Evolutionary conservation across 2,329 filamentous ascomycete species (phyloP).

Genomic region (Fusarium poae): DNA sequence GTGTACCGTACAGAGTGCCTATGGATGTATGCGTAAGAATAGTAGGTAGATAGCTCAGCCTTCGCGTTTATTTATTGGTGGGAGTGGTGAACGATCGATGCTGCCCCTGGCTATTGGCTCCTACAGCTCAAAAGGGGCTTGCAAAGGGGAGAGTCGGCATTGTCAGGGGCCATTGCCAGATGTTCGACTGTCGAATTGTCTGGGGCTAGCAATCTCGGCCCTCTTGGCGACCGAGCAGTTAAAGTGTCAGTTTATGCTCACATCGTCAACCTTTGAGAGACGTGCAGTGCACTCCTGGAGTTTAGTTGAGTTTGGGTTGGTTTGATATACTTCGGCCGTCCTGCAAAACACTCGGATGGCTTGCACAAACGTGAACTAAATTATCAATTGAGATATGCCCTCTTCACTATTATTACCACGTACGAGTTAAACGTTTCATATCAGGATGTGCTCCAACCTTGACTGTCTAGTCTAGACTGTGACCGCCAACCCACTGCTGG

Average conservation of each 20-base stretch:
- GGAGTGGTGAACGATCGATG: constrained; percentile 30
- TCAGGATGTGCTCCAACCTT: not conserved
- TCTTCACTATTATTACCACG: not conserved
- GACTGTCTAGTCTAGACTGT: not conserved
- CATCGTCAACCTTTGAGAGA: constrained; percentile 14
- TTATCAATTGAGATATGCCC: not conserved
- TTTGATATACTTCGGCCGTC: not conserved
- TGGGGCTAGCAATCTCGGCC: constrained; percentile 44
- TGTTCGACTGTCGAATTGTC: constrained; percentile 42
- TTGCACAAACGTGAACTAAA: not conserved
- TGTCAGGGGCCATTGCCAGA: constrained; percentile 20
- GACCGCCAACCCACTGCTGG: constrained; percentile 3
- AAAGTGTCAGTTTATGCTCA: constrained; percentile 9
- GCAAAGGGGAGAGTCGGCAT: constrained; percentile 28
- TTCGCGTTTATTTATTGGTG: constrained; percentile 42
- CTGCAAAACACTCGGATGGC: not conserved
- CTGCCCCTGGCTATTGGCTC: constrained; percentile 32
- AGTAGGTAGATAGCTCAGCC: constrained; percentile 21
- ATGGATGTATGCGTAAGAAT: constrained; percentile 26
- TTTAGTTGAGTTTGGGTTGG: not conserved
- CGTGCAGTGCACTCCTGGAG: not conserved
- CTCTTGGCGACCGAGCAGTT: constrained; percentile 29
- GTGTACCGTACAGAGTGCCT: constrained; percentile 12
- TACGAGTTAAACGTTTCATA: not conserved
- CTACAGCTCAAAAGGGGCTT: constrained; percentile 27